These are phyloP conservation scores for Cladosporium sp. DNA, from an alignment of 2,329 filamentous ascomycete genomes.

Conservation along the genomic window DNA sequence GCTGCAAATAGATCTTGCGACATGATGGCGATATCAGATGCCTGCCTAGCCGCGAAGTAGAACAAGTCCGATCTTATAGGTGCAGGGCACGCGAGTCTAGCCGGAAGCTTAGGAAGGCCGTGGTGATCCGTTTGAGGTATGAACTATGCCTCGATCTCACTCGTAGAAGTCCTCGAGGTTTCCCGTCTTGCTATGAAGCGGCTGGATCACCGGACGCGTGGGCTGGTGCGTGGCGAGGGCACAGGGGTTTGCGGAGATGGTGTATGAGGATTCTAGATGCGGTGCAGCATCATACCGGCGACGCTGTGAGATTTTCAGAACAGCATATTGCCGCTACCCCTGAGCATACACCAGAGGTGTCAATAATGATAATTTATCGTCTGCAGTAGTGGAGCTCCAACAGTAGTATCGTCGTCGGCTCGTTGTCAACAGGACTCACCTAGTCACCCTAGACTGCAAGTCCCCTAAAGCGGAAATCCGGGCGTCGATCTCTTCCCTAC, in stretches of 20 bases:
- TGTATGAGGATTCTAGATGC: too few relatives aligned
- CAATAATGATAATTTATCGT: neutral
- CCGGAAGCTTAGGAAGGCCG: too few relatives aligned
- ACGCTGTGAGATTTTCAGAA: neutral
- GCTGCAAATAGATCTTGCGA: conserved; percentile 52
- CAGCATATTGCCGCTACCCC: neutral
- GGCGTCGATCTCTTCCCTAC: conserved; percentile 2
- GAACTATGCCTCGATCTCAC: too few relatives aligned
- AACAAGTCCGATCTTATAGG: too few relatives aligned
- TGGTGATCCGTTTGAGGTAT: too few relatives aligned
- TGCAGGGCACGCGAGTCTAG: too few relatives aligned
- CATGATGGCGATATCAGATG: conserved; percentile 32
- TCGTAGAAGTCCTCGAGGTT: neutral
- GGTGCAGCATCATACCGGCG: neutral
- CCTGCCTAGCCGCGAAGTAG: too few relatives aligned
- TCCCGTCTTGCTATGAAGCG: neutral
- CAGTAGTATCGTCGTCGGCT: too few relatives aligned
- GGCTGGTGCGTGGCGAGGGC: conserved; percentile 7
- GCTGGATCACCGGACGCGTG: conserved; percentile 2
- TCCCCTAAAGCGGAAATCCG: neutral
- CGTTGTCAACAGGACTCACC: too few relatives aligned
- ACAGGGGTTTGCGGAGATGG: neutral
- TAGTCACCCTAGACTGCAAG: too few relatives aligned
- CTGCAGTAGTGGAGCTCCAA: too few relatives aligned
- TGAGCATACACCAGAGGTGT: neutral